Conservation (phyloP, 176 grass and related monocot genomes). For the Musa acuminata region DNA sequence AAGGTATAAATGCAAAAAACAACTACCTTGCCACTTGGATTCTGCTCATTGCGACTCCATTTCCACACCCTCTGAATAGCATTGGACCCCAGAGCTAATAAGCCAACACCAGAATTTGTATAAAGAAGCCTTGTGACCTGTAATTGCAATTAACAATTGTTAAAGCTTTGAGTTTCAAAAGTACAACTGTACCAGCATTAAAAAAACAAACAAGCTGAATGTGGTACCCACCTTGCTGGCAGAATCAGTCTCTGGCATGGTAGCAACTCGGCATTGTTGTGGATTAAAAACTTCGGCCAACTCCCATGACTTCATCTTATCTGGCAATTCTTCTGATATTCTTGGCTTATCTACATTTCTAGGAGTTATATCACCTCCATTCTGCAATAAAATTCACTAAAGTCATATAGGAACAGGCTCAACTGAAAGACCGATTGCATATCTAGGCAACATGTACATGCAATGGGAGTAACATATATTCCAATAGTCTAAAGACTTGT, state of each 20-base stretch:
- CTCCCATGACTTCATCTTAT: slow-evolving; percentile 66
- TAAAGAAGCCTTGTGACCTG: slow-evolving; percentile 87
- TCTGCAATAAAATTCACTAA: slow-evolving; percentile 35
- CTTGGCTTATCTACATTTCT: slow-evolving; percentile 68
- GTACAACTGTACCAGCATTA: slow-evolving; percentile 15
- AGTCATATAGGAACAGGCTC: not conserved
- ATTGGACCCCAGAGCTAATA: slow-evolving; percentile 87
- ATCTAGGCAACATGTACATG: not conserved
- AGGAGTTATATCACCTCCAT: slow-evolving; percentile 60
- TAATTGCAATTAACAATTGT: slow-evolving; percentile 20
- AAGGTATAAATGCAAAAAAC: slow-evolving; percentile 15
- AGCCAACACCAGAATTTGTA: slow-evolving; percentile 80
- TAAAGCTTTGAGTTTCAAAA: slow-evolving; percentile 7
- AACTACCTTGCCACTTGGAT: slow-evolving; percentile 74
- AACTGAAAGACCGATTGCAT: not conserved
- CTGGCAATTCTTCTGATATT: slow-evolving; percentile 71
- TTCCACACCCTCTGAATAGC: slow-evolving; percentile 90
- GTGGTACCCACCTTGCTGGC: slow-evolving; percentile 43
- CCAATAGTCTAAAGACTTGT: too few species aligned
- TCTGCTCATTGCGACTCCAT: slow-evolving; percentile 70
- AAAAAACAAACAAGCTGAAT: slow-evolving; percentile 22
- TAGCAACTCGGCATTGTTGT: slow-evolving; percentile 70
- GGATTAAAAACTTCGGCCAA: slow-evolving; percentile 65
- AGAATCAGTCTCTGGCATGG: slow-evolving; percentile 80
- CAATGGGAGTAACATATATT: not conserved